Evolutionary conservation across 257 asterid species (phyloP).

Genomic region (Vinca minor): DNA sequence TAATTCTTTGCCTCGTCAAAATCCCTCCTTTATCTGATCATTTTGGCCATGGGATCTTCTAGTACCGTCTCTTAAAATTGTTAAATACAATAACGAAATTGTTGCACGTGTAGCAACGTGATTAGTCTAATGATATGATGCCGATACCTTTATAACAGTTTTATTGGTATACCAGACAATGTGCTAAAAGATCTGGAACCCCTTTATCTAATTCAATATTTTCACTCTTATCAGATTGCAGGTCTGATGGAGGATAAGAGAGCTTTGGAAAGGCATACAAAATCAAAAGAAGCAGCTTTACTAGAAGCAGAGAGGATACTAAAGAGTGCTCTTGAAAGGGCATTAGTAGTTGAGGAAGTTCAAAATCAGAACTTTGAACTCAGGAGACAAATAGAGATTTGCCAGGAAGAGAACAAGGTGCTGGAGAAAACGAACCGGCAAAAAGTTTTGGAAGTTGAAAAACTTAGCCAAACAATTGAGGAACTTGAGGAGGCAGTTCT

Average conservation of each 20-base stretch:
- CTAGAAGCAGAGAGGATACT: constrained; percentile 73
- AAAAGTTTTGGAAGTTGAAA: constrained; percentile 73
- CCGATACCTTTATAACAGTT: too few species aligned
- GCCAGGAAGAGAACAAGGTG: constrained; percentile 83
- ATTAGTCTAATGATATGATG: too few species aligned
- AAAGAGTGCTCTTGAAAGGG: constrained; percentile 73
- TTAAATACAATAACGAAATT: too few species aligned
- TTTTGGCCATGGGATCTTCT: too few species aligned
- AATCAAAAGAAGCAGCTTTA: constrained; percentile 76
- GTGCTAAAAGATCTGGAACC: too few species aligned
- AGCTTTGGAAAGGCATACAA: constrained; percentile 65
- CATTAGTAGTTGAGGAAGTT: constrained; percentile 72
- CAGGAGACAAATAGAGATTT: constrained; percentile 73
- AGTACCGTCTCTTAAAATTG: too few species aligned
- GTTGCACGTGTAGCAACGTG: too few species aligned
- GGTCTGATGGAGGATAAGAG: constrained; percentile 62
- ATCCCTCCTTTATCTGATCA: too few species aligned
- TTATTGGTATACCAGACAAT: too few species aligned
- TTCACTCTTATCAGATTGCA: constrained; percentile 62
- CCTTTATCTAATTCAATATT: too few species aligned
- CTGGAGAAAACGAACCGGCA: constrained; percentile 72
- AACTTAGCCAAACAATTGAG: constrained; percentile 59
- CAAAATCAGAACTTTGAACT: constrained; percentile 74
- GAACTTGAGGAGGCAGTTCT: constrained; percentile 89
- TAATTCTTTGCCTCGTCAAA: too few species aligned